Base-by-base conservation (phyloP, 345 rosid species). In the Gossypium anomalum region DNA sequence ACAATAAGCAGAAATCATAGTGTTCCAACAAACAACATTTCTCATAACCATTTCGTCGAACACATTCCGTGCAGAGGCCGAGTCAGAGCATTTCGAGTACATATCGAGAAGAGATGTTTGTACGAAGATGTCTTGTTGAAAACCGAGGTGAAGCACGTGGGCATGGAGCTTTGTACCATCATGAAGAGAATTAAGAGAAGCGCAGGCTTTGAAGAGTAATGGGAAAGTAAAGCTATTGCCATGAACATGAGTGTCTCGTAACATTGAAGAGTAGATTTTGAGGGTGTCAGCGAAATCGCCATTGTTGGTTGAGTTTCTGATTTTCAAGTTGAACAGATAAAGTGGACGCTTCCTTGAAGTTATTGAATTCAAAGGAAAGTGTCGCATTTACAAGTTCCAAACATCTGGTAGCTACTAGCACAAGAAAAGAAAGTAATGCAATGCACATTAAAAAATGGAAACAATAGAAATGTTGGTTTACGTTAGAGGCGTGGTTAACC, bases 161-260 rank as follows among this genome's bases (percentile, higher is more conserved):
- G 64, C 64, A 8, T 71, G 74, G 63, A 71, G 74, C 63, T 41
- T 38, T 71, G 34, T 38, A 0, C 74, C 74, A 7, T 56, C 64
- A 7, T 17, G n/a, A 53, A 19, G 51, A 71, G 38, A 71, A 13
- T 11, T 55, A n/a, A 71, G 74, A 19, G 62, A 49, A 0, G 64
- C 74, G 38, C 64, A 71, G 13, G 74, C 64, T 41, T 71, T 71
- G 51, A 71, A 71, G 49, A 71, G 63, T 7, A 71, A 71, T 34
- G 74, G 74, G 64, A 55, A 71, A 56, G 74, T 71, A 20, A 71
- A 71, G 64, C 14, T 38, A 63, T 71, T 55, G 63, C 74, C 74
- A 34, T 56, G 74, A 56, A 55, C 7, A 19, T 20, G 3, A 47
- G 73, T 41, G 74, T 20, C 41, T 19, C 13, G 52, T 19, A 71